Conservation (phyloP, 768 basidiomycete species). For the Amanita muscaria region DNA sequence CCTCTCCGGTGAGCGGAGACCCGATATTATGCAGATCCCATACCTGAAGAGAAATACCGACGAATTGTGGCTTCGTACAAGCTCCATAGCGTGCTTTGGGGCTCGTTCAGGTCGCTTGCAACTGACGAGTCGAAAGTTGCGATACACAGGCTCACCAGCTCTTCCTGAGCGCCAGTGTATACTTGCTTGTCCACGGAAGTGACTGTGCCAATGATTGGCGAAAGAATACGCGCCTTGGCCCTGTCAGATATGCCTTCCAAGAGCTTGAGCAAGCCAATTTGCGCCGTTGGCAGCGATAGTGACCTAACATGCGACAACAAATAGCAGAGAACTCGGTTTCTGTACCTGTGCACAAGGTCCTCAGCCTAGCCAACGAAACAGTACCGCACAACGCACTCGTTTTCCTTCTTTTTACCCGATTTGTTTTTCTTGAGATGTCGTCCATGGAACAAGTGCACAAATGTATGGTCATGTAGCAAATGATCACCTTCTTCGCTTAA, state of each 20-base stretch:
- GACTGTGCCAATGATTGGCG: slow-evolving; percentile 45
- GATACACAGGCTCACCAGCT: slow-evolving; percentile 33
- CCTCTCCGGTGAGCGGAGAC: neutral
- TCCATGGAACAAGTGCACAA: slow-evolving; percentile 52
- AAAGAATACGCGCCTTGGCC: slow-evolving; percentile 41
- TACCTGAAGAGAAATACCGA: slow-evolving; percentile 40
- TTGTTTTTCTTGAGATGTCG: slow-evolving; percentile 40
- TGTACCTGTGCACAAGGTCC: slow-evolving; percentile 39
- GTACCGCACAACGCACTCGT: slow-evolving; percentile 39
- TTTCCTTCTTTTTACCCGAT: slow-evolving; percentile 46
- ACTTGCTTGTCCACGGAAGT: slow-evolving; percentile 6
- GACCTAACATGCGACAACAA: slow-evolving; percentile 71
- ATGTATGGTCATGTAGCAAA: slow-evolving; percentile 47
- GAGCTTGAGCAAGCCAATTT: slow-evolving; percentile 44
- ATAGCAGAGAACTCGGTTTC: slow-evolving; percentile 63
- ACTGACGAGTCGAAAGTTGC: slow-evolving; percentile 46
- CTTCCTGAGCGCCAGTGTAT: slow-evolving; percentile 12
- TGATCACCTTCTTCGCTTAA: slow-evolving; percentile 46
- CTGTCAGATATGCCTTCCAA: slow-evolving; percentile 39
- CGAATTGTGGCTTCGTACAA: slow-evolving; percentile 36
- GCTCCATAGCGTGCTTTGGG: slow-evolving; percentile 39
- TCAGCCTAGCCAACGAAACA: neutral
- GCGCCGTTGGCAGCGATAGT: slow-evolving; percentile 38
- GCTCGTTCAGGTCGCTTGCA: slow-evolving; percentile 35
- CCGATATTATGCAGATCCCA: slow-evolving; percentile 9